Evolutionary conservation across 1,284 basidiomycete species (phyloP).

Genomic region (Melampsora larici-populina): DNA sequence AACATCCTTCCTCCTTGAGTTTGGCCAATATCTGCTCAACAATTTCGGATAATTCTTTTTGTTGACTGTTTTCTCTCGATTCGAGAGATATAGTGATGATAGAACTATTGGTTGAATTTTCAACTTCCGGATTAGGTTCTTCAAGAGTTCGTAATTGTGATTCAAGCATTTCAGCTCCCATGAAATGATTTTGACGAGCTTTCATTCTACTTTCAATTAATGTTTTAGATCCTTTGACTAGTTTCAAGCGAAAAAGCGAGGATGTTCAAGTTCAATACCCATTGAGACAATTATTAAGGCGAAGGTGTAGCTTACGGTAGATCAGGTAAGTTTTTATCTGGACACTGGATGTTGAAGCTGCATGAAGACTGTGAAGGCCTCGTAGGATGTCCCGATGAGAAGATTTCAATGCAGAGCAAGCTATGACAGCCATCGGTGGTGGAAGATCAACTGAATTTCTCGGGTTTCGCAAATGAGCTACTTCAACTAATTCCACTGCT

Average conservation of each 20-base stretch:
- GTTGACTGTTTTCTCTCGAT: background rate
- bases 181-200: conserved; percentile 38
- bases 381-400: conserved; percentile 49
- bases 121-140: conserved; percentile 17
- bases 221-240: conserved; percentile 11
- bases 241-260: background rate
- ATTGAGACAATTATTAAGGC: background rate
- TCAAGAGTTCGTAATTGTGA: no score
- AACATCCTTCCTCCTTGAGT: background rate
- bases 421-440: conserved; percentile 45
- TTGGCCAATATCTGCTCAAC: background rate
- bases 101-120: conserved; percentile 16
- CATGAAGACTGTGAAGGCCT: background rate
- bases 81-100: conserved; percentile 18
- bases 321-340: conserved; percentile 12
- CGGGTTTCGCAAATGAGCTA: background rate
- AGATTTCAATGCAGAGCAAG: conserved; percentile 50
- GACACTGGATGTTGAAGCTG: background rate
- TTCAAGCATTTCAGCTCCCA: no score
- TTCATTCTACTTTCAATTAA: conserved; percentile 25
- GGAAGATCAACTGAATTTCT: background rate
- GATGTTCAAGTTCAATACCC: no score
- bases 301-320: conserved; percentile 12
- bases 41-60: background rate
- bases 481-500: conserved; percentile 44